Percentiles rank a stretch among this genome's conserved stretches.
Conservation (phyloP, 2,329 filamentous ascomycete genomes). For the Dothideomycetes sp. region DNA sequence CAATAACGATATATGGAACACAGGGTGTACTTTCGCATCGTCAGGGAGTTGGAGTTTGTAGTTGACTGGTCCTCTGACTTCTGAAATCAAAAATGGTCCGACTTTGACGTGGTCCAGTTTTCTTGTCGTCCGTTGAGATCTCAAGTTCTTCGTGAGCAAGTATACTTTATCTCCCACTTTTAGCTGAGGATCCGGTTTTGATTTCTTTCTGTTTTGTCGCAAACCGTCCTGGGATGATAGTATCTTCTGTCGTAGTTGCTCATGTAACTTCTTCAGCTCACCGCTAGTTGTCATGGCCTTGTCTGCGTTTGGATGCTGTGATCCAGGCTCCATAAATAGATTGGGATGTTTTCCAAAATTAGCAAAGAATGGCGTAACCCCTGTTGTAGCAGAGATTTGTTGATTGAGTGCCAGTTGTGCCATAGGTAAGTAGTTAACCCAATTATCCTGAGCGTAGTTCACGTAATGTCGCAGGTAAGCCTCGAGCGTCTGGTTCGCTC, state of each 20-base stretch:
- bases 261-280: constrained; percentile 5
- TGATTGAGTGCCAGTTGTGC: constrained; percentile 17
- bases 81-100: constrained; percentile 11
- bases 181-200: constrained; percentile 8
- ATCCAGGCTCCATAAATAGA: constrained; percentile 2
- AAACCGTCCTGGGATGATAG: constrained; percentile 5
- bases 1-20: constrained; percentile 3
- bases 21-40: neutral
- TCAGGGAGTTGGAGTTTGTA: constrained; percentile 5
- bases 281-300: constrained; percentile 1
- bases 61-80: constrained; percentile 5
- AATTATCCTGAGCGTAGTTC: constrained; percentile 15
- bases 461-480: constrained; percentile 15
- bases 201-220: neutral
- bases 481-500: constrained; percentile 16
- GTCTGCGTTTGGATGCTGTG: constrained; percentile 4
- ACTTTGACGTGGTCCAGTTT: constrained; percentile 12
- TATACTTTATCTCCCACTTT: constrained; percentile 13
- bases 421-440: constrained; percentile 12
- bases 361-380: constrained; percentile 13
- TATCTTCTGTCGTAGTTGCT: constrained; percentile 4
- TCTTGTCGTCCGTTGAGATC: constrained; percentile 8
- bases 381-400: constrained; percentile 9
- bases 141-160: constrained; percentile 10
- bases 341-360: constrained; percentile 10